These are phyloP conservation scores for Paramecium pentaurelia DNA, from an alignment of 73 alveolate species.

Conservation along the genomic window DNA sequence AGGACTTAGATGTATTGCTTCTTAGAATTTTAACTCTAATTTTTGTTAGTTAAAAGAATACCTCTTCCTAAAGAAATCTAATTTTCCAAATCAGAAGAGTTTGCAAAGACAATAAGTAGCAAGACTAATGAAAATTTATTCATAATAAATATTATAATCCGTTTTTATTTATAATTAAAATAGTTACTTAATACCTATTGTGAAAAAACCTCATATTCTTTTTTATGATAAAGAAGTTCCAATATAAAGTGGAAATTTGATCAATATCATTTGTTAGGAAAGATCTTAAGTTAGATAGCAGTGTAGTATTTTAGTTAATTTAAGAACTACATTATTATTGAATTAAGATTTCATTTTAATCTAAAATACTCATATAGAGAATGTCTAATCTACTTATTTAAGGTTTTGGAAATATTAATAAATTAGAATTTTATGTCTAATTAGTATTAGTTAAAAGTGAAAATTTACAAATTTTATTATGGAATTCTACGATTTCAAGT, in stretches of 20 bases:
- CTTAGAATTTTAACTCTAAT: not conserved
- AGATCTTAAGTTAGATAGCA: not conserved
- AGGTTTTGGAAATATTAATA: not conserved
- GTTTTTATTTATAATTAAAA: not conserved
- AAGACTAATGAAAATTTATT: not conserved
- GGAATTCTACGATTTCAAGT: no score
- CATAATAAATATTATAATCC: slow-evolving; percentile 5
- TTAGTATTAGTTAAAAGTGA: not conserved
- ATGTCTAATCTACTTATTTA: not conserved
- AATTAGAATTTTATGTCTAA: not conserved
- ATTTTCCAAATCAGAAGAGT: not conserved
- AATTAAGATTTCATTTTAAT: not conserved
- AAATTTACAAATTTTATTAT: no score
- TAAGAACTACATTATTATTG: not conserved
- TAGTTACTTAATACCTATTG: not conserved
- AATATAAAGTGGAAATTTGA: not conserved
- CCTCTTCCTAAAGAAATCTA: not conserved
- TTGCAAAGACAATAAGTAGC: not conserved
- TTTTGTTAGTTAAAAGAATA: not conserved
- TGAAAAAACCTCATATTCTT: not conserved
- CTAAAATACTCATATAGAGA: not conserved
- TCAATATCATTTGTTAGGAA: not conserved
- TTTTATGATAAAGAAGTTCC: not conserved
- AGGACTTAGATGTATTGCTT: not conserved
- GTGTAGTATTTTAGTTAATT: not conserved